Evolutionary conservation across 352 stramenopile genomes (phyloP), one percentile per base, ranked within the genome.

Genomic region (Globisporangium solare): DNA sequence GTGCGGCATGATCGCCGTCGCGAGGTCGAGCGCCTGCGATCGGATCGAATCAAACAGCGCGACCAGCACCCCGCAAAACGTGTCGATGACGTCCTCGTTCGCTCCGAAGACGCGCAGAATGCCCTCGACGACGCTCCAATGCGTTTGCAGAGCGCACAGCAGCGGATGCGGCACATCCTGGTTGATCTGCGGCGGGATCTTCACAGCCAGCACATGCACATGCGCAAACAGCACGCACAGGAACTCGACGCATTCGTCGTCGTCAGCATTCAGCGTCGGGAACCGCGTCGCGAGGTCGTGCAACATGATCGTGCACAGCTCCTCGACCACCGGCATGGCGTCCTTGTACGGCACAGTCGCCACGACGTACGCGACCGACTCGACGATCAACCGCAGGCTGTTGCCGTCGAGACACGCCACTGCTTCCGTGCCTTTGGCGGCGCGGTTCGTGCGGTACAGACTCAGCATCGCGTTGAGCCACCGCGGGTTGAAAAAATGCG

Each of bases 401-500:
- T 73, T 69, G 51, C 70, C 71, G 1, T 63, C 61, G n/a, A 86
- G 56, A 17, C 61, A 60, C 20, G 61, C 47, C 20, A 60, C 47
- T 3, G 7, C 5, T 35, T 47, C 51, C 22, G 70, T 64, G 5
- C 65, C 56, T 7, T 35, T 35, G 58, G 39, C 0, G 65, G 54
- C n/a, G 3, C 72, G 65, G 41, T 77, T 86, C 22, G 56, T 62
- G 12, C 73, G 69, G 41, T 92, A 90, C 47, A 92, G 31, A 14
- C 74, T 68, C 8, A 92, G 68, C 45, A 89, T 70, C 8, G 83
- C 70, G 20, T 91, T 77, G 60, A 92, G 79, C 83, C 83, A 92
- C 48, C 67, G 47, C 12, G 70, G 64, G 39, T 73, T 89, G 51
- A 89, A 89, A 17, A 90, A 76, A 49, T 89, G 64, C 2, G 53